phyloP scores from a whole-genome alignment of 139 green algal species.

The Auxenochlorella pyrenoidosa region DNA sequence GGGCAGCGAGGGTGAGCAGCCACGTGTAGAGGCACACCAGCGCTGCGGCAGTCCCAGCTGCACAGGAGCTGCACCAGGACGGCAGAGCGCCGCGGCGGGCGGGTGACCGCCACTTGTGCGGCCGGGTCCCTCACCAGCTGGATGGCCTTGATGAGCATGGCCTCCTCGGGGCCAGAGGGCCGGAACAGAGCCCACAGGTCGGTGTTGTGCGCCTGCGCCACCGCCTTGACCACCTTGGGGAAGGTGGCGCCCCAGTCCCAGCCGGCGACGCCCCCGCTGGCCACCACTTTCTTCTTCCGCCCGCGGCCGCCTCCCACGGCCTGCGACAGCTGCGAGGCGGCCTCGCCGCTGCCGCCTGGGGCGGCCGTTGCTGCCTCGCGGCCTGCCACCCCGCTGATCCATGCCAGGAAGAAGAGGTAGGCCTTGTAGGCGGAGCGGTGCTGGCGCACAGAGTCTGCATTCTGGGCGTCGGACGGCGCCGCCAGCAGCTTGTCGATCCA shows the following conservation, averaged over 20 bases:
- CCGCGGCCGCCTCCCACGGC: neutral
- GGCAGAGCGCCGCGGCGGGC: too few species aligned
- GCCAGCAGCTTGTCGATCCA: slow-evolving; percentile 54
- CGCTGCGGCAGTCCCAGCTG: too few species aligned
- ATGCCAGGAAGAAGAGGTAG: slow-evolving; percentile 78
- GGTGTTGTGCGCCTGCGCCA: slow-evolving; percentile 53
- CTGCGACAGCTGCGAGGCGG: slow-evolving; percentile 8
- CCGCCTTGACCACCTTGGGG: slow-evolving; percentile 53
- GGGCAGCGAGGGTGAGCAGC: too few species aligned
- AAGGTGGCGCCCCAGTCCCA: slow-evolving; percentile 73
- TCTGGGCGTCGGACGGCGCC: slow-evolving; percentile 15
- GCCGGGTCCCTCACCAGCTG: slow-evolving; percentile 45
- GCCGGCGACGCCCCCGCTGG: slow-evolving; percentile 7
- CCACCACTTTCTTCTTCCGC: slow-evolving; percentile 48
- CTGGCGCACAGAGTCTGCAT: slow-evolving; percentile 17
- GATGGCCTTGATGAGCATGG: slow-evolving; percentile 51
- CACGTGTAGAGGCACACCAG: too few species aligned
- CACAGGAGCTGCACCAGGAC: too few species aligned
- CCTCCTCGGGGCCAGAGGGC: slow-evolving; percentile 56
- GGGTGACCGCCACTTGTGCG: neutral
- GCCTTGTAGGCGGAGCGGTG: slow-evolving; percentile 73
- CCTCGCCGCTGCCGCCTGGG: neutral
- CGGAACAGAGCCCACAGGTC: slow-evolving; percentile 75
- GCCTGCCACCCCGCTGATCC: slow-evolving; percentile 51
- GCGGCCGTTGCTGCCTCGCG: slow-evolving; percentile 40